Evolutionary conservation across 345 rosid genomes (phyloP).

Genomic region (Adansonia digitata): DNA sequence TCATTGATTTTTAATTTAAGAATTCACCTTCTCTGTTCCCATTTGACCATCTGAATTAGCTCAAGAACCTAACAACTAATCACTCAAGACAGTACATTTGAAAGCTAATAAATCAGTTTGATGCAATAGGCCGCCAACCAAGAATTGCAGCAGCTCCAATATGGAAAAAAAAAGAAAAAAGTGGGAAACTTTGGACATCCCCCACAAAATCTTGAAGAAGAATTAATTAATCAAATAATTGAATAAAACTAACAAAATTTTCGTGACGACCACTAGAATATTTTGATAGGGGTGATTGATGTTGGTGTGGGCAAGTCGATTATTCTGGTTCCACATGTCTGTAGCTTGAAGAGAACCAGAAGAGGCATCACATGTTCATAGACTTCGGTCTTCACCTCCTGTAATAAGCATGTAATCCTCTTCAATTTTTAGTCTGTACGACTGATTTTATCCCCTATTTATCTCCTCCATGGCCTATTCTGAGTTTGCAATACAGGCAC

Average conservation of each 20-base stretch:
- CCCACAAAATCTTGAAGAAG: neutral
- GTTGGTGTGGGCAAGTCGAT: neutral
- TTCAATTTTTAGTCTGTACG: neutral
- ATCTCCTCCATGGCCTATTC: neutral
- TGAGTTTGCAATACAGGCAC: slow-evolving; percentile 3
- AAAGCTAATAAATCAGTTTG: too few species aligned
- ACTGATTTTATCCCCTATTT: neutral
- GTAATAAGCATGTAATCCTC: neutral
- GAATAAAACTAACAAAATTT: neutral
- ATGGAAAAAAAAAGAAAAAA: neutral
- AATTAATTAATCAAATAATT: neutral
- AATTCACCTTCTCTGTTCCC: neutral
- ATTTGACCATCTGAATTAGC: neutral
- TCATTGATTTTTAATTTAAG: neutral
- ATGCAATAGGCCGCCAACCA: too few species aligned
- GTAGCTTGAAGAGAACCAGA: neutral
- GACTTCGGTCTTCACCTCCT: neutral
- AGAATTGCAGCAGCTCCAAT: neutral
- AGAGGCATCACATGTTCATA: neutral
- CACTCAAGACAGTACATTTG: too few species aligned
- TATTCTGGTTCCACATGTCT: neutral
- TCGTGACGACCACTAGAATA: neutral
- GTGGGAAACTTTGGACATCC: neutral
- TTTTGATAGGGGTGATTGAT: neutral
- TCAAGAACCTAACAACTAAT: too few species aligned